Base-by-base conservation (phyloP, 768 basidiomycete species). In the Phylloporus sp. region DNA sequence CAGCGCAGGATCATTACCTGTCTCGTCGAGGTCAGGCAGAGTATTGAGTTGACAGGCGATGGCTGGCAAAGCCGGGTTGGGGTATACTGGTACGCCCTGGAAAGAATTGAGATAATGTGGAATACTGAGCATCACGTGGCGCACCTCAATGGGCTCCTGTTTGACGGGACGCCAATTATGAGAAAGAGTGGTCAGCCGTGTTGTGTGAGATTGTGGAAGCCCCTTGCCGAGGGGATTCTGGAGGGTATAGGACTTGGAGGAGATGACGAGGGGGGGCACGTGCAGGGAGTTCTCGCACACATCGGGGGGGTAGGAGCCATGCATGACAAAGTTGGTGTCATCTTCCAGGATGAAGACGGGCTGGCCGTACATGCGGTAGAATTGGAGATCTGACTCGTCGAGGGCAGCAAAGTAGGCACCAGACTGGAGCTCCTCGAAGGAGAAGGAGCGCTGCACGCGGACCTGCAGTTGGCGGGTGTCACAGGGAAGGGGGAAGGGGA, bases 371-470 rank as follows among this genome's bases (percentile, higher is more conserved):
- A 69, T 49, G 13, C 56, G 65, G 40, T 65, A 70, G 50, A 69
- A 69, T n/a, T 69, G 60, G 2, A 69, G 44, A 49, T 69, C 68
- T 10, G 65, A 67, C 35, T 69, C 68, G 58, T 71, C 69, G 8
- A 69, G 49, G 7, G 56, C 54, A 1, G 49, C 44, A 31, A 69
- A 62, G 63, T 61, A 69, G 3, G 69, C 52, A 18, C 67, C 69
- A 0, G 69, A 69, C 43, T 69, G 69, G 23, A 69, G 63, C 48
- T 69, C 69, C 44, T 69, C 68, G 44, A 71, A 69, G 1, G 67
- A 60, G 35, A 69, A 69, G 34, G 67, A 55, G 12, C 67, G 67
- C 26, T 63, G 68, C 0, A 67, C 66, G 3, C 57, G 66, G 42
- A 69, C 57, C 67, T 69, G 32, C n/a, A 13, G 35, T 35, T 15